phyloP scores from a whole-genome alignment of 345 rosid genomes.

The Aquilaria yunnanensis region DNA sequence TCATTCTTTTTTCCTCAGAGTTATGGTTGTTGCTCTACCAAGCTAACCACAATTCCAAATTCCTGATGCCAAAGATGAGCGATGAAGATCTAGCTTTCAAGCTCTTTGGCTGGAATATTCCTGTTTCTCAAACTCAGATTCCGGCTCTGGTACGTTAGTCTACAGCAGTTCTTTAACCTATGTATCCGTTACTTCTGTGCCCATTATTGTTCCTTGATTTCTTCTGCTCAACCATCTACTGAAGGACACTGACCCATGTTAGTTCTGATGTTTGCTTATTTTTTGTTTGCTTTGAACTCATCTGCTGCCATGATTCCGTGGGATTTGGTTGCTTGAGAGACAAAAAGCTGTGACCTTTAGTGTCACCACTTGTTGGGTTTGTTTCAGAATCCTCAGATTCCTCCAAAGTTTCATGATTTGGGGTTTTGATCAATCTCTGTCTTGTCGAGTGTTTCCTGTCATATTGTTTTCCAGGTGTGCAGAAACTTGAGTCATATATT shows the following conservation, averaged over 20 bases:
- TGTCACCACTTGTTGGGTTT: not conserved
- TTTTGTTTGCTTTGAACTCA: not conserved
- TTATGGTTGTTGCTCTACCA: constrained; percentile 22
- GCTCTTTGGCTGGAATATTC: constrained; percentile 72
- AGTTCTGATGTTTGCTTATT: not conserved
- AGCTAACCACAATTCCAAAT: not conserved
- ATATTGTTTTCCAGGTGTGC: no score
- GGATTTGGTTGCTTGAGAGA: no score
- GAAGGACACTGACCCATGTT: not conserved
- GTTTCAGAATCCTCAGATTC: not conserved
- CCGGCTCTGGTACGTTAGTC: constrained; percentile 20
- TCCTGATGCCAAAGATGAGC: constrained; percentile 15
- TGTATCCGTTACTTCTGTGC: no score
- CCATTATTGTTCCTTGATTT: not conserved
- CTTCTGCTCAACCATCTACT: not conserved
- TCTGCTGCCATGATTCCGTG: no score
- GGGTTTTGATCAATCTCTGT: not conserved
- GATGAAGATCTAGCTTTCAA: constrained; percentile 50
- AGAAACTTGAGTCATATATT: no score
- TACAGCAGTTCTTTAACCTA: no score
- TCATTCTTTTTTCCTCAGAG: constrained; percentile 20
- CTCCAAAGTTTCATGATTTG: not conserved
- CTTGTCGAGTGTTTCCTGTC: no score
- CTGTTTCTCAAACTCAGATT: constrained; percentile 39
- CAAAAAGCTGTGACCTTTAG: no score